Evolutionary conservation across 2,329 filamentous ascomycete genomes (phyloP).

Genomic region (Tolypocladium album): DNA sequence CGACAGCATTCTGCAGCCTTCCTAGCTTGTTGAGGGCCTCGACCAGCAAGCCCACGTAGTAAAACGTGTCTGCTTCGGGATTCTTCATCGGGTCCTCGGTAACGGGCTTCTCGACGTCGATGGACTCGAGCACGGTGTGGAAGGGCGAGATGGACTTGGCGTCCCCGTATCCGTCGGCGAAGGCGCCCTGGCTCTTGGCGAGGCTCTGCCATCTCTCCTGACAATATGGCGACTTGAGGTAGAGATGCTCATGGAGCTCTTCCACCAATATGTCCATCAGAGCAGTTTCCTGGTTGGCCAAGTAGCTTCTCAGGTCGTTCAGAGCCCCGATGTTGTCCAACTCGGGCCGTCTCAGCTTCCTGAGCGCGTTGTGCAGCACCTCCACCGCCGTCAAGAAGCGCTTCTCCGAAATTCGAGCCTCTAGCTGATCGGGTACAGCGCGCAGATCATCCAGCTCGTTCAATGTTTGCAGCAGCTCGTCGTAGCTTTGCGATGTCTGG

Average conservation of each 20-base stretch:
- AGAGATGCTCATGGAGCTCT: slow-evolving; percentile 92
- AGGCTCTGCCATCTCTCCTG: slow-evolving; percentile 90
- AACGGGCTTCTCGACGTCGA: slow-evolving; percentile 51
- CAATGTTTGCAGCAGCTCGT: slow-evolving; percentile 75
- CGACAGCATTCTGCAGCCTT: slow-evolving; percentile 73
- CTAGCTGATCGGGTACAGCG: slow-evolving; percentile 80
- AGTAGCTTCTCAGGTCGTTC: slow-evolving; percentile 74
- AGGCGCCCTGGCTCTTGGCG: slow-evolving; percentile 52
- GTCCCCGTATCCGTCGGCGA: slow-evolving; percentile 37
- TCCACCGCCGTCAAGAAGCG: slow-evolving; percentile 88
- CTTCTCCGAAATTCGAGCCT: slow-evolving; percentile 93
- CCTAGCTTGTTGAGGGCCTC: slow-evolving; percentile 87
- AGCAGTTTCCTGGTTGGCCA: slow-evolving; percentile 84
- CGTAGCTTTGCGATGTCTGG: slow-evolving; percentile 78
- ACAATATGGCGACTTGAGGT: slow-evolving; percentile 95
- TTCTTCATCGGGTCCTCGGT: slow-evolving; percentile 87
- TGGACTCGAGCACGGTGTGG: slow-evolving; percentile 45
- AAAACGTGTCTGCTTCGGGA: slow-evolving; percentile 89
- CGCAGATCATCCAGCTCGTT: slow-evolving; percentile 81
- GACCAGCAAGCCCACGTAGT: slow-evolving; percentile 78
- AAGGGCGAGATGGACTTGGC: slow-evolving; percentile 40
- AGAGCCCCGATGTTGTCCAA: slow-evolving; percentile 86
- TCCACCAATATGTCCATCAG: slow-evolving; percentile 94
- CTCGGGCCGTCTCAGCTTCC: slow-evolving; percentile 75
- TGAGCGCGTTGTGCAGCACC: slow-evolving; percentile 75